Evolutionary conservation across 257 asterid species (phyloP), one percentile per base, ranked within the genome.

Genomic region (Euphrasia confusa): DNA sequence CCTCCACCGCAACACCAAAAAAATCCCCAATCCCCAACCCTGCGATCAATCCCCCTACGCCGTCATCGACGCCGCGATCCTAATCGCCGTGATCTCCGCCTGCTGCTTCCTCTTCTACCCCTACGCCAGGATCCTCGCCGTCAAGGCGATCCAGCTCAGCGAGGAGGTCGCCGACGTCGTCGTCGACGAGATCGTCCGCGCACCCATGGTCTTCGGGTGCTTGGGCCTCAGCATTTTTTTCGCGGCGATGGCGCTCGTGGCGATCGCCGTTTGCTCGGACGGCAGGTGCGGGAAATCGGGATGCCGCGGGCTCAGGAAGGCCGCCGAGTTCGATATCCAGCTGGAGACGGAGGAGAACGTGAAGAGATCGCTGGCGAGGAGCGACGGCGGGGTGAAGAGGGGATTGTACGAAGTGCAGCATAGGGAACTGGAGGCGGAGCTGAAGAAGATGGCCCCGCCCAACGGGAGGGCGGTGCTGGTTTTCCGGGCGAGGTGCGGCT

Each of bases 301-400:
- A 3, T 93, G 99, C 53, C 82, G 77, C 0, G 96, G 99, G 77
- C 92, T 89, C 1, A 61, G 78, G 0, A 79, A 85, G 45, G 90
- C 94, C 2, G 96, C 99, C 11, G 99, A 93, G 60, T 93, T 93
- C 64, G 97, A 93, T 67, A 89, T 93, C 55, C 96, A 83, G 15
- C 57, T 93, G 78, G 97, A 93, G 77, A 81, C 95, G 0, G 95
- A 83, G 68, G 96, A 93, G 62, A 71, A 74, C 65, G 84, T 79
- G 65, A 89, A 74, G 74, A 80, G 70, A 30, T 77, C 87, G 13
- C 63, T 35, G 52, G 14, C 50, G 5, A 66, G 74, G 0, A 77
- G 72, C 58, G 58, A 60, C 42, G 21, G 24, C 9, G 87, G 81
- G 7, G 65, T 75, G 18, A 82, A 78, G 72, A 80, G 79, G 71